Conservation (phyloP, 176 grass and related monocot genomes). For the Thinopyrum elongatum region DNA sequence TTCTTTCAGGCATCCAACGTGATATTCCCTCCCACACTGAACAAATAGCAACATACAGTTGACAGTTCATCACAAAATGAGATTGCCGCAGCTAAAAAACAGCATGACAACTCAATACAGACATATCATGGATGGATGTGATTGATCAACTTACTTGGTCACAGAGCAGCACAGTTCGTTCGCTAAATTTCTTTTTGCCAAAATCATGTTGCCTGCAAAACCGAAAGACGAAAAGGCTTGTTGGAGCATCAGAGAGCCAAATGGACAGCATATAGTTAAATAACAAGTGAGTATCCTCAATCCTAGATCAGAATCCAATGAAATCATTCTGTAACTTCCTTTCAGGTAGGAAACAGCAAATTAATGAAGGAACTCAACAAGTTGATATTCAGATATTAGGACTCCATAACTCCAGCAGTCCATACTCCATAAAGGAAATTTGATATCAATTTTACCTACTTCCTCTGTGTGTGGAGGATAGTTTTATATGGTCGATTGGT, state of each 20-base stretch:
- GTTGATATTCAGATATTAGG: background rate
- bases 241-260: background rate
- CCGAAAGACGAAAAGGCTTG: background rate
- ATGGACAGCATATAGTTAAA: conserved; percentile 1
- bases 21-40: conserved; percentile 96
- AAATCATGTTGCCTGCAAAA: conserved; percentile 84
- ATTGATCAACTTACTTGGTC: conserved; percentile 71
- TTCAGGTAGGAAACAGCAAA: background rate
- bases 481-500: background rate
- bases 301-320: background rate
- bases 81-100: background rate
- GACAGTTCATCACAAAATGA: background rate
- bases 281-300: conserved; percentile 14
- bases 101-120: background rate
- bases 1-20: conserved; percentile 92
- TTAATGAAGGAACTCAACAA: conserved; percentile 4
- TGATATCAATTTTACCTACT: conserved; percentile 1
- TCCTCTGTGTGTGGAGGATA: background rate
- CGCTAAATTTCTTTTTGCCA: conserved; percentile 83
- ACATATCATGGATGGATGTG: background rate
- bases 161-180: conserved; percentile 85
- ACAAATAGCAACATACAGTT: conserved; percentile 34
- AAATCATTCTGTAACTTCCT: background rate
- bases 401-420: conserved; percentile 22
- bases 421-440: conserved; percentile 8